Conservation (phyloP, 306 rosid species). For the Vigna nakashimae region DNA sequence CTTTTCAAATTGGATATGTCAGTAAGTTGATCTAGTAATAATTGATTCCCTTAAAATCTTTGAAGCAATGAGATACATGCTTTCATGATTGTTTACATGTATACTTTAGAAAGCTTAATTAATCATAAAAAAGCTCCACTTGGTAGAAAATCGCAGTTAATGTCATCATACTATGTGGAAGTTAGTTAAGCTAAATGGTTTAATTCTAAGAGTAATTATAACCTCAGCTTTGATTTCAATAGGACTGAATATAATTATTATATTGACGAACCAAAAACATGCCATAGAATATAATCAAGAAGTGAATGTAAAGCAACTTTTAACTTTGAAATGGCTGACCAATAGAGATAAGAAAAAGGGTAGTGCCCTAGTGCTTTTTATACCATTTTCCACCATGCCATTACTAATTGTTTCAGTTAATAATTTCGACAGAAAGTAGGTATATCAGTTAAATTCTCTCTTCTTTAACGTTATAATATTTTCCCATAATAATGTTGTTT, state of each 20-base stretch:
- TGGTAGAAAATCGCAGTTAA: conserved; percentile 38
- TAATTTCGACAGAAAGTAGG: conserved; percentile 23
- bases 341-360: conserved; percentile 30
- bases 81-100: conserved; percentile 21
- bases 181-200: conserved; percentile 55
- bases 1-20: neutral
- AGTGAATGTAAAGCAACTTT: conserved; percentile 67
- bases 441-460: neutral
- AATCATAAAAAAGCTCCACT: conserved; percentile 49
- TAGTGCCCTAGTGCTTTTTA: conserved; percentile 51
- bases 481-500: neutral
- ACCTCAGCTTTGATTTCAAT: conserved; percentile 42
- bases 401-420: conserved; percentile 36
- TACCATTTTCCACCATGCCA: conserved; percentile 49
- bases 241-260: conserved; percentile 40
- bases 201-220: conserved; percentile 50
- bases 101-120: conserved; percentile 25
- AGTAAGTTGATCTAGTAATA: neutral
- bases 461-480: neutral
- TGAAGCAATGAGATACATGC: conserved; percentile 3
- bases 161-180: conserved; percentile 41
- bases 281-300: conserved; percentile 22
- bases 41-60: neutral
- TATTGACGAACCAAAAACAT: conserved; percentile 45
- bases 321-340: conserved; percentile 39